Base-by-base conservation (phyloP, 768 basidiomycete species). In the Russula vinacea region DNA sequence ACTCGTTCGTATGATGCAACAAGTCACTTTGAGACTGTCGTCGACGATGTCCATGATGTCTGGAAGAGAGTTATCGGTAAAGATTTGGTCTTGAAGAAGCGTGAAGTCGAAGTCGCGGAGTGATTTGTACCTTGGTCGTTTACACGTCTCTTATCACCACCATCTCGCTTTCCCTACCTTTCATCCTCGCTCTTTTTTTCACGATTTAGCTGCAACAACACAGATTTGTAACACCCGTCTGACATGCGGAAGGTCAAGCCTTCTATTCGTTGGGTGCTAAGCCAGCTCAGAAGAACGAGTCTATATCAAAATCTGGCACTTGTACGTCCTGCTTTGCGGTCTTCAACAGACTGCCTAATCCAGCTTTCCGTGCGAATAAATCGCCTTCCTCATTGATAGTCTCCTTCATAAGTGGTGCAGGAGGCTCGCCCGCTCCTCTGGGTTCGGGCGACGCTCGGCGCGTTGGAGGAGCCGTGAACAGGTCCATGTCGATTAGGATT, bases 1-100 rank as follows among this genome's bases (percentile, higher is more conserved):
- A 99, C 97, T 60, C 89, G 89, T 60, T 97, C 94, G 17, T 99
- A 98, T 77, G 97, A 99, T 74, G 96, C 97, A 9, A 98, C 97
- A 13, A 94, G 92, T 33, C 97, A 99, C 78, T 98, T 99, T 74
- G 97, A 99, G 81, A 97, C 93, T 32, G 95, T 98, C 53, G 93
- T 96, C 29, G 94, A 98, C 57, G 96, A 99, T 65, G 97, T 99
- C 42, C 88, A 90, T 66, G 91, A 98, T 75, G 92, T 98, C 47
- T 99, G 94, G 93, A 87, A 89, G 79, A 83, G 95, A 60, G 86
- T 96, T 58, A 80, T 82, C 3, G 93, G 90, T 56, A 79, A 78
- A 55, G 85, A 88, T 56, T 81, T 96, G 58, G 90, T 88, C 60
- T 83, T 96, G 70, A 94, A 91, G 87, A 92, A 94, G 79, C 83